phyloP scores from a whole-genome alignment of 768 basidiomycete species.

The Collybiopsis confluens region DNA sequence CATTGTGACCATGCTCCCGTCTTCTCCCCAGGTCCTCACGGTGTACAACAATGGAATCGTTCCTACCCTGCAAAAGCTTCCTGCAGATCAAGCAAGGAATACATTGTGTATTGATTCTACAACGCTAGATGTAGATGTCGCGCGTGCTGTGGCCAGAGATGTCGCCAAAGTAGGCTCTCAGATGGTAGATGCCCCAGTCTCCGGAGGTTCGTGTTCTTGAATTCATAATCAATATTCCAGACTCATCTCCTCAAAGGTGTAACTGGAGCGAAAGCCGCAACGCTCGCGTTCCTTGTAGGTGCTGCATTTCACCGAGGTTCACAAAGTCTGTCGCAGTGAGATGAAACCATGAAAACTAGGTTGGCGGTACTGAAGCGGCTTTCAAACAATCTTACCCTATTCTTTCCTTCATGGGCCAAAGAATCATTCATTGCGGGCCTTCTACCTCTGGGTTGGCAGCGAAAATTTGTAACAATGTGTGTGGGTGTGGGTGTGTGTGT shows the following conservation, averaged over 20 bases:
- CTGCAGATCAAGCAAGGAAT: conserved; percentile 25
- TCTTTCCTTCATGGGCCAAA: conserved; percentile 72
- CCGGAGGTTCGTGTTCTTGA: conserved; percentile 61
- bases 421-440: conserved; percentile 78
- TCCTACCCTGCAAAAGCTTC: conserved; percentile 52
- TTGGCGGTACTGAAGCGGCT: conserved; percentile 60
- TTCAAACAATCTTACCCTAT: conserved; percentile 56
- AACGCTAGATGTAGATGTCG: conserved; percentile 77
- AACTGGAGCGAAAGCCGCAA: conserved; percentile 81
- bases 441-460: conserved; percentile 81
- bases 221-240: conserved; percentile 7
- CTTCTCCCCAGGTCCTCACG: conserved; percentile 78
- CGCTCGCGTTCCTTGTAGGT: conserved; percentile 81
- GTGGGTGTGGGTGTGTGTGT: too few species aligned
- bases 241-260: conserved; percentile 47
- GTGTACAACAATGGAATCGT: conserved; percentile 75
- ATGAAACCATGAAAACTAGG: neutral
- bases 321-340: neutral
- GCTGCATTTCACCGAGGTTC: neutral
- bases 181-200: conserved; percentile 94
- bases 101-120: conserved; percentile 88
- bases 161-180: conserved; percentile 53
- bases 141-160: conserved; percentile 56
- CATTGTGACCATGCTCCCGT: conserved; percentile 89
- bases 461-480: conserved; percentile 87